These are phyloP conservation scores for Raphanus raphanistrum DNA, from an alignment of 345 rosid species.

Conservation along the genomic window DNA sequence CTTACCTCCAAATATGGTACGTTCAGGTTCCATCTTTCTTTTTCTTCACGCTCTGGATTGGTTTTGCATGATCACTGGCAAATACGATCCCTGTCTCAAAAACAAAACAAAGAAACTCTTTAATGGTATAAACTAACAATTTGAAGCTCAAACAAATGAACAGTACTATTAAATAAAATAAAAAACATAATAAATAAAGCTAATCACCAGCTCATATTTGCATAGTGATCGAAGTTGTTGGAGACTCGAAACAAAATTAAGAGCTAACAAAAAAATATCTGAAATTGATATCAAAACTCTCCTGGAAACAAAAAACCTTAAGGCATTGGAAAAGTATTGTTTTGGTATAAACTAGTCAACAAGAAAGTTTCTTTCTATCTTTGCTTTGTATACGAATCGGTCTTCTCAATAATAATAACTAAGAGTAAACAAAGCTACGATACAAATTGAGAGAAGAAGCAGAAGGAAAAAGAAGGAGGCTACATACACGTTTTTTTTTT, in stretches of 20 bases:
- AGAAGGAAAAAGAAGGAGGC: not conserved
- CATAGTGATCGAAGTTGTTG: not conserved
- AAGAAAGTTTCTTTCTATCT: constrained; percentile 7
- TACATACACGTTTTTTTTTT: constrained; percentile 21
- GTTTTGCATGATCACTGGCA: constrained; percentile 34
- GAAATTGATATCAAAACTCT: not conserved
- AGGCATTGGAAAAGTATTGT: not conserved
- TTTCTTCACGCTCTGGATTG: constrained; percentile 5
- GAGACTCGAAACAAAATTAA: not conserved
- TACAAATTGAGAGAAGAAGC: constrained; percentile 8
- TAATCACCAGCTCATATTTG: constrained; percentile 6
- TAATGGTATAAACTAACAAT: not conserved
- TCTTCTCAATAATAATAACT: not conserved
- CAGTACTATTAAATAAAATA: not conserved
- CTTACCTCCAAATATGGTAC: constrained; percentile 38
- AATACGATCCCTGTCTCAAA: not conserved
- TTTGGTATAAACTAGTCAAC: constrained; percentile 29
- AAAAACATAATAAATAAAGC: not conserved
- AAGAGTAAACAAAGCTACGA: not conserved
- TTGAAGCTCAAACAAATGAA: not conserved
- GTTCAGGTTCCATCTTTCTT: constrained; percentile 41
- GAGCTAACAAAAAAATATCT: not conserved
- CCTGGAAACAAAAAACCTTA: not conserved
- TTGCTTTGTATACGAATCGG: not conserved
- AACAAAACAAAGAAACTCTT: not conserved